Conservation (phyloP, 352 stramenopile species). For the Pythium coloratum region DNA sequence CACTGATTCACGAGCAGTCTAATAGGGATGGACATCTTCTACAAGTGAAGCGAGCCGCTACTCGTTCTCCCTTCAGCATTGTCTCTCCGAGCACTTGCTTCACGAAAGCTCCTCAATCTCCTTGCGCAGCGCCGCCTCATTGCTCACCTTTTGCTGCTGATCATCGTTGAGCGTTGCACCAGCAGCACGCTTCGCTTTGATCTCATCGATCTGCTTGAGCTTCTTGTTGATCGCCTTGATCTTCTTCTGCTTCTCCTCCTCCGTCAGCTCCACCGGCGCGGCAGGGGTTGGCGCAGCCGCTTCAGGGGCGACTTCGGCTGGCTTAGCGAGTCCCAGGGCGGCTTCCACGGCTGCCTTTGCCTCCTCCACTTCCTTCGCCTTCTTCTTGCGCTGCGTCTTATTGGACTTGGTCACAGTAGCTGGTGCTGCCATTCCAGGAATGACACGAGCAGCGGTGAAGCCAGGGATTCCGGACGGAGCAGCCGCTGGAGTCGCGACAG, state of each 20-base stretch:
- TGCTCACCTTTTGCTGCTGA: slow-evolving; percentile 75
- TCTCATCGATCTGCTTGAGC: slow-evolving; percentile 84
- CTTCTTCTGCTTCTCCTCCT: slow-evolving; percentile 86
- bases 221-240: slow-evolving; percentile 84
- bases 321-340: slow-evolving; percentile 28
- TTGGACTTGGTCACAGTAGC: slow-evolving; percentile 67
- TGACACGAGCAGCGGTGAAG: slow-evolving; percentile 42
- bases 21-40: neutral
- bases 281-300: slow-evolving; percentile 14
- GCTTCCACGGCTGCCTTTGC: slow-evolving; percentile 65
- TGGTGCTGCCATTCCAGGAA: slow-evolving; percentile 64
- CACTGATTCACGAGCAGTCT: neutral
- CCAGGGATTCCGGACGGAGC: slow-evolving; percentile 39
- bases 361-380: slow-evolving; percentile 73
- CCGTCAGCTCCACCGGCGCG: slow-evolving; percentile 41
- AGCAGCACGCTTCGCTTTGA: slow-evolving; percentile 73
- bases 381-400: slow-evolving; percentile 85
- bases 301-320: slow-evolving; percentile 17
- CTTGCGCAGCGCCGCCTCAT: slow-evolving; percentile 61
- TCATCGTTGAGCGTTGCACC: slow-evolving; percentile 82
- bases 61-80: neutral
- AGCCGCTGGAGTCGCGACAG: slow-evolving; percentile 11
- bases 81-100: neutral
- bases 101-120: slow-evolving; percentile 65
- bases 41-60: neutral